Conservation (phyloP, 163 green algal species). For the Picocystis sp. region DNA sequence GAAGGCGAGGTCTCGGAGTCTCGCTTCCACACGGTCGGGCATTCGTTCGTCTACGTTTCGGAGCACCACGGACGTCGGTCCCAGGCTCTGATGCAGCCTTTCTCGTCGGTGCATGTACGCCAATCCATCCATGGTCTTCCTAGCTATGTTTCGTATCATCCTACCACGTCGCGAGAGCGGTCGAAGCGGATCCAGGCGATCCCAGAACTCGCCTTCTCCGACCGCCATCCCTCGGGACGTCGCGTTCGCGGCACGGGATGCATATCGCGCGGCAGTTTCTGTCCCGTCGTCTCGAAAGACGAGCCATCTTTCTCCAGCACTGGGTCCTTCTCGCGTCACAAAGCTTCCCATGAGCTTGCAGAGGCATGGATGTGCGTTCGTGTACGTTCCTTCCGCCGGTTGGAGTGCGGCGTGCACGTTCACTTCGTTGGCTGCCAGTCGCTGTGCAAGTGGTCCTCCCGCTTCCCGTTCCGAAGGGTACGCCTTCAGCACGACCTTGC, state of each 20-base stretch:
- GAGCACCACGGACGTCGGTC: constrained; percentile 28
- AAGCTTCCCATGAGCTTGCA: constrained; percentile 26
- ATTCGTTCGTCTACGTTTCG: constrained; percentile 1
- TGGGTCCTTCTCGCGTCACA: constrained; percentile 1
- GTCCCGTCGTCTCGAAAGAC: constrained; percentile 18
- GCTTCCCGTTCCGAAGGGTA: constrained; percentile 12
- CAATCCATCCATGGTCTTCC: constrained; percentile 20
- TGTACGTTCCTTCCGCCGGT: constrained; percentile 4
- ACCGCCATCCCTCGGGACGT: constrained; percentile 10
- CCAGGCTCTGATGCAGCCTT: constrained; percentile 35
- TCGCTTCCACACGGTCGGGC: constrained; percentile 9
- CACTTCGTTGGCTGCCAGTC: constrained; percentile 29
- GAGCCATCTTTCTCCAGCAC: constrained; percentile 17
- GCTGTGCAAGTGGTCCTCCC: constrained; percentile 10
- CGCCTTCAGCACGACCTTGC: constrained; percentile 15
- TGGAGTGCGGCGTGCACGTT: constrained; percentile 20
- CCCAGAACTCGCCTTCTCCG: constrained; percentile 23
- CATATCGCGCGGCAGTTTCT: constrained; percentile 17
- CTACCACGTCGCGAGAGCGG: constrained; percentile 13
- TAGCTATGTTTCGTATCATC: constrained; percentile 18
- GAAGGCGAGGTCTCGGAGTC: constrained; percentile 28
- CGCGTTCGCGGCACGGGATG: constrained; percentile 7
- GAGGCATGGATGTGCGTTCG: constrained; percentile 1
- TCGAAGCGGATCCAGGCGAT: constrained; percentile 14
- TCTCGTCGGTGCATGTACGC: constrained; percentile 31